These are phyloP conservation scores for Aureobasidium sp. DNA, from an alignment of 2,329 filamentous ascomycete species.

Conservation along the genomic window DNA sequence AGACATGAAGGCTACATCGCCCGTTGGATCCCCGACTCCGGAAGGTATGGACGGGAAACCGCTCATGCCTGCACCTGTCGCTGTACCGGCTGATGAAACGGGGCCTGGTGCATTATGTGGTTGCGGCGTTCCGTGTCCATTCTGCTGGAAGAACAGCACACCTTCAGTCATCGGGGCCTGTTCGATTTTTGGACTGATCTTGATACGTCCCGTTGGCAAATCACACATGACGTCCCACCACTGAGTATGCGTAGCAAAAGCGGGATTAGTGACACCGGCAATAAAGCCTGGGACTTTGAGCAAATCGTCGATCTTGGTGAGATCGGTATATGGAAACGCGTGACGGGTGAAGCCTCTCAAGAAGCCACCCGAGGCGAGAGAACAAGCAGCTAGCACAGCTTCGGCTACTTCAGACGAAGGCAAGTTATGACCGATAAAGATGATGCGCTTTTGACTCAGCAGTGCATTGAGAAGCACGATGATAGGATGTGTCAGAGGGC, in stretches of 20 bases:
- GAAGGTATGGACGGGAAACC: conserved; percentile 16
- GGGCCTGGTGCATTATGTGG: conserved; percentile 12
- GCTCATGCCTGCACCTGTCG: conserved; percentile 28
- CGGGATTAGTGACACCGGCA: conserved; percentile 93
- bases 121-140: not conserved
- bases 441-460: conserved; percentile 89
- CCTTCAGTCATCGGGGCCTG: conserved; percentile 74
- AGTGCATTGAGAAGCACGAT: conserved; percentile 92
- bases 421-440: conserved; percentile 91
- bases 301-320: conserved; percentile 95
- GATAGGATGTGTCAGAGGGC: conserved; percentile 82
- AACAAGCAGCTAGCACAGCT: conserved; percentile 94
- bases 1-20: conserved; percentile 82
- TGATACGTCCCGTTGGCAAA: conserved; percentile 81
- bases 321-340: conserved; percentile 94
- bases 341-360: conserved; percentile 89
- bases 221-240: conserved; percentile 99
- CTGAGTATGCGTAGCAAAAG: conserved; percentile 86
- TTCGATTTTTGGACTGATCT: conserved; percentile 86
- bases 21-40: conserved; percentile 57
- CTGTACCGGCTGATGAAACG: conserved; percentile 23
- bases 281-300: conserved; percentile 96
- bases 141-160: conserved; percentile 65
- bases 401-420: conserved; percentile 94
- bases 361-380: conserved; percentile 84